Evolutionary conservation across 2,329 filamentous ascomycete genomes (phyloP).

Genomic region (Beauveria sp.): DNA sequence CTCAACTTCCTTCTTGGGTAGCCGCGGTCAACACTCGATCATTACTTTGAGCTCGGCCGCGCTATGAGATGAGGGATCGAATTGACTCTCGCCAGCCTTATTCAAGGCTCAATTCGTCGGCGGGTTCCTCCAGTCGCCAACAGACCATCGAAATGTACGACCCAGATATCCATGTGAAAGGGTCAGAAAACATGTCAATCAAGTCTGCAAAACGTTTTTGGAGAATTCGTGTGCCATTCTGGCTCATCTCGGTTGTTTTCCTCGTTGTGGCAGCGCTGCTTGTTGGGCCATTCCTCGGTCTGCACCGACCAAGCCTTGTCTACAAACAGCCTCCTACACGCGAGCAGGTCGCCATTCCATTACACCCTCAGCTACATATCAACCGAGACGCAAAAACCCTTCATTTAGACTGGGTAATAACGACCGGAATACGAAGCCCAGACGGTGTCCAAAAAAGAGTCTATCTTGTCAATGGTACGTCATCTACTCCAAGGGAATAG

Average conservation of each 20-base stretch:
- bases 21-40: not conserved
- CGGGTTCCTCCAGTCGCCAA: too few species aligned
- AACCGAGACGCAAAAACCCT: not conserved
- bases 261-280: not conserved
- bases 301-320: not conserved
- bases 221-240: not conserved
- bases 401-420: slow-evolving; percentile 9
- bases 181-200: not conserved
- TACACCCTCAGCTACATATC: slow-evolving; percentile 3
- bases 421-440: not conserved
- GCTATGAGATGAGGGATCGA: not conserved
- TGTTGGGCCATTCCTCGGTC: not conserved
- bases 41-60: not conserved
- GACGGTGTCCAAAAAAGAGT: slow-evolving; percentile 13
- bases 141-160: not conserved
- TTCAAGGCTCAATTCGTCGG: not conserved
- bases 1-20: not conserved
- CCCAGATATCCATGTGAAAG: not conserved
- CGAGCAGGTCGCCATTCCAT: slow-evolving; percentile 5
- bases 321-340: not conserved
- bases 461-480: slow-evolving; percentile 13
- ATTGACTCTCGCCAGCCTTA: not conserved
- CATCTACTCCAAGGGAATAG: not conserved
- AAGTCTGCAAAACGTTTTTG: not conserved
- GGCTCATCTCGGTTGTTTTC: not conserved